phyloP scores from a whole-genome alignment of 805 yeast species.

The Candida hungchunana region DNA sequence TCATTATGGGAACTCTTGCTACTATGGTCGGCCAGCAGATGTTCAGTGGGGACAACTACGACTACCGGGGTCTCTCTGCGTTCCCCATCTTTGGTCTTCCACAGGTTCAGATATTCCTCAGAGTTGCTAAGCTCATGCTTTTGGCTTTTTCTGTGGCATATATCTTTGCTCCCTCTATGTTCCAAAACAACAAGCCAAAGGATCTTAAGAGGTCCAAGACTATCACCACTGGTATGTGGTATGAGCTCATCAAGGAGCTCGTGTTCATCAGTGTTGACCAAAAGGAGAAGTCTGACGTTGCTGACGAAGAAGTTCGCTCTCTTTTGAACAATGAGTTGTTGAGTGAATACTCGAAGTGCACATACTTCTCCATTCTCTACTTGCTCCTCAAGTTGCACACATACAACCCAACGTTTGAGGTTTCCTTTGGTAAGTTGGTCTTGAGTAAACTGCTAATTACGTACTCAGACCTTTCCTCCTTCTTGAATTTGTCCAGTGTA shows the following conservation, averaged over 20 bases:
- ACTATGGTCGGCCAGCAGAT: slow-evolving; percentile 38
- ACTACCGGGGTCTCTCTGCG: slow-evolving; percentile 42
- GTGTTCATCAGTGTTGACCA: slow-evolving; percentile 23
- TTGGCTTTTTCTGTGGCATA: slow-evolving; percentile 22
- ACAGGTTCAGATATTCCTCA: slow-evolving; percentile 25
- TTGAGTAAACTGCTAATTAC: slow-evolving; percentile 20
- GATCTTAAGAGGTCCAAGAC: slow-evolving; percentile 4
- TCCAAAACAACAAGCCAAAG: slow-evolving; percentile 2
- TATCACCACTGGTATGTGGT: slow-evolving; percentile 19
- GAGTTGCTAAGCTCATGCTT: slow-evolving; percentile 25
- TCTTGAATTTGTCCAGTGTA: slow-evolving; percentile 14
- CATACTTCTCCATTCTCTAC: slow-evolving; percentile 12
- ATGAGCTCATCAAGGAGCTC: slow-evolving; percentile 22
- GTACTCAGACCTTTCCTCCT: slow-evolving; percentile 18
- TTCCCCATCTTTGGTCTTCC: slow-evolving; percentile 34
- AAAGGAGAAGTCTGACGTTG: slow-evolving; percentile 7
- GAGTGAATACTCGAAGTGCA: neutral
- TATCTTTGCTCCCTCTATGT: slow-evolving; percentile 19
- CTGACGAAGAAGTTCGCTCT: slow-evolving; percentile 18
- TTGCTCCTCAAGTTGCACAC: slow-evolving; percentile 18
- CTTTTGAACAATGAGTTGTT: slow-evolving; percentile 19
- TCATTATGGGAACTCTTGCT: slow-evolving; percentile 46
- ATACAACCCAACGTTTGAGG: slow-evolving; percentile 21
- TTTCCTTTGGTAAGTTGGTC: slow-evolving; percentile 23
- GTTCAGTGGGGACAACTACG: slow-evolving; percentile 29